Evolutionary conservation across 352 stramenopile species (phyloP).

Genomic region (Phytophthora ohioensis): DNA sequence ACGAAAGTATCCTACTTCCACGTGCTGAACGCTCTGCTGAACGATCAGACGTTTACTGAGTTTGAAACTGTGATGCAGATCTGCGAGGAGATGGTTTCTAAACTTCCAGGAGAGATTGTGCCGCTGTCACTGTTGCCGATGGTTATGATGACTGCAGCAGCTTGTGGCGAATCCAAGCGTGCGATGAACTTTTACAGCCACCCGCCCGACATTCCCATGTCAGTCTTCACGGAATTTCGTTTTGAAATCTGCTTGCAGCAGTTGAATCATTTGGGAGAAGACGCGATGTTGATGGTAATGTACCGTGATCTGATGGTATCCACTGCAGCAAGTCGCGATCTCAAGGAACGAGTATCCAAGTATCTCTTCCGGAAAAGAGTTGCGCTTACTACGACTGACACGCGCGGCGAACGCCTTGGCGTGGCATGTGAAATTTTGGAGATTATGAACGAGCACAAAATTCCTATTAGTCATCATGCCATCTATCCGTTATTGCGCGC

Average conservation of each 20-base stretch:
- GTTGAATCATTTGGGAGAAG: slow-evolving; percentile 53
- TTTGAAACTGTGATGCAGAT: slow-evolving; percentile 63
- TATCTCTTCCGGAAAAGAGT: slow-evolving; percentile 63
- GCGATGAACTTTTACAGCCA: slow-evolving; percentile 76
- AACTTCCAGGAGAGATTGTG: slow-evolving; percentile 46
- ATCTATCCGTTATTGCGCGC: slow-evolving; percentile 56
- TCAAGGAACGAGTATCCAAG: slow-evolving; percentile 74
- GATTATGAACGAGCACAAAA: slow-evolving; percentile 68
- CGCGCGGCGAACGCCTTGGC: slow-evolving; percentile 43
- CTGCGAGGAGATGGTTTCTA: slow-evolving; percentile 60
- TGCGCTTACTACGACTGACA: slow-evolving; percentile 46
- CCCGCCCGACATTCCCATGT: slow-evolving; percentile 47
- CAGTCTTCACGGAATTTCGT: slow-evolving; percentile 58
- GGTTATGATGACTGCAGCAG: slow-evolving; percentile 66
- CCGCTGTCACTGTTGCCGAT: slow-evolving; percentile 63
- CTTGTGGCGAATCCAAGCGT: slow-evolving; percentile 57
- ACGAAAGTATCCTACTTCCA: slow-evolving; percentile 71
- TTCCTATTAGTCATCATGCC: slow-evolving; percentile 56
- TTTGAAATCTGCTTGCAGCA: slow-evolving; percentile 79
- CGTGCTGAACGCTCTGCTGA: slow-evolving; percentile 60
- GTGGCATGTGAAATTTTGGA: slow-evolving; percentile 56
- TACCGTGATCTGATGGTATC: slow-evolving; percentile 63
- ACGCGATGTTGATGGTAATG: slow-evolving; percentile 62
- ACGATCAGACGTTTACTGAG: slow-evolving; percentile 55
- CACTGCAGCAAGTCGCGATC: slow-evolving; percentile 35